These are phyloP conservation scores for Chaetomium fimeti DNA, from an alignment of 495 filamentous ascomycete genomes.

Conservation along the genomic window DNA sequence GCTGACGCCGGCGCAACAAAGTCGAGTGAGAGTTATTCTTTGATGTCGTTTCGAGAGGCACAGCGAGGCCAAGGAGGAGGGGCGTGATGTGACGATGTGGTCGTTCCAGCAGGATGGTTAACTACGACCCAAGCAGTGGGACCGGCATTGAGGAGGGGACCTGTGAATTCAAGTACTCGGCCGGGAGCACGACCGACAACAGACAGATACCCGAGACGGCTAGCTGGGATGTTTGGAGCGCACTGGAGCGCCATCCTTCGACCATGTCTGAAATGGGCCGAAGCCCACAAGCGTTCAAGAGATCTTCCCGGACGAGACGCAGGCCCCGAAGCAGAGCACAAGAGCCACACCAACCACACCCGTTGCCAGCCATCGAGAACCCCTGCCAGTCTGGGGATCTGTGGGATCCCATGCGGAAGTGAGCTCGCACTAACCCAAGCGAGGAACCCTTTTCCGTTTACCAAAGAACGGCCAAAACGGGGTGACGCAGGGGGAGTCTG, in stretches of 20 bases:
- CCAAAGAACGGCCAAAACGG: neutral
- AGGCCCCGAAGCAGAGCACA: neutral
- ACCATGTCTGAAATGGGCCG: constrained; percentile 11
- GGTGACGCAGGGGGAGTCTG: neutral
- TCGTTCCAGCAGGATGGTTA: constrained; percentile 12
- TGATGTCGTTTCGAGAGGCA: neutral
- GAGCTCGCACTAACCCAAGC: constrained; percentile 12
- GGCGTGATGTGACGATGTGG: neutral
- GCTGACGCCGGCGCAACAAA: neutral
- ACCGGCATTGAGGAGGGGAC: constrained; percentile 15
- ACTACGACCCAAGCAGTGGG: constrained; percentile 8
- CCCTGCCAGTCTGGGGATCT: neutral
- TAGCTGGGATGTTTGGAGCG: constrained; percentile 14
- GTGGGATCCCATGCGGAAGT: constrained; percentile 10
- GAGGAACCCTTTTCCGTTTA: constrained; percentile 2
- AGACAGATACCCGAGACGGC: constrained; percentile 13
- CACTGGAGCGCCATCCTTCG: constrained; percentile 1
- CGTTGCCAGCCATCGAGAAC: neutral
- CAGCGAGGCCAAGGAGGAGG: neutral
- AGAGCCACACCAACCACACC: neutral
- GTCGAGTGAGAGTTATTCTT: too few relatives aligned
- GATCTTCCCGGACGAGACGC: constrained; percentile 1
- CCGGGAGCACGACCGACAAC: neutral
- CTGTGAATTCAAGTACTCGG: constrained; percentile 21
- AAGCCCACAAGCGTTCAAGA: constrained; percentile 7